Evolutionary conservation across 2,329 filamentous ascomycete genomes (phyloP), one percentile per base, ranked within the genome.

Genomic region (Fusarium drepaniforme): DNA sequence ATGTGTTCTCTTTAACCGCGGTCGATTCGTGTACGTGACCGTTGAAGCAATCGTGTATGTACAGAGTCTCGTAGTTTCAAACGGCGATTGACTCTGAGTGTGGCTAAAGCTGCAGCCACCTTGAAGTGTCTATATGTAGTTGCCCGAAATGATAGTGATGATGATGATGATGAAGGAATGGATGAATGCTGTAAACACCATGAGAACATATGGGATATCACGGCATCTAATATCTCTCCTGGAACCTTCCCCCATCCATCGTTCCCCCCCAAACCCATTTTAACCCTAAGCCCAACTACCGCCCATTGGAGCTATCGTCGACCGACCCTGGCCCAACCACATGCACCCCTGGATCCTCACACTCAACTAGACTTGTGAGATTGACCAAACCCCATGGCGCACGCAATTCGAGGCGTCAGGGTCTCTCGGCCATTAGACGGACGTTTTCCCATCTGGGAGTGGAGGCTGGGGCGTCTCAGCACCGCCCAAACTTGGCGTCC

Each of bases 81-180:
- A 56, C 49, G 49, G 49, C 49, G 49, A 56, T 56, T 56, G 49
- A 56, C 49, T 53, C 49, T 33, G 49, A 33, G 56, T 73, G 70
- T 73, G 49, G 70, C 61, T 51, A 56, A 2, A 58, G 21, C 13
- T 58, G 33, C 38, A 30, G 28, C n/a, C n/a, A 28, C 33, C 16
- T 13, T 1, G 18, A 53, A 53, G 33, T 28, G 12, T 40, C 18
- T 28, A 37, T 33, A 2, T 46, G 40, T 18, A 38, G 30, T 44
- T 40, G 18, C 9, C 7, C 30, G 12, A 49, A 21, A 37, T 49
- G 42, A 62, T 49, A 18, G 15, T 25, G 23, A 18, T 25, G 18
- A 23, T 12, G 30, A 33, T 12, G 33, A 35, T 12, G 33, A 35
- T n/a, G 23, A n/a, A 42, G 1, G 23, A 57, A 64, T 21, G 37